Base-by-base conservation (phyloP, 2,329 filamentous ascomycete species). In the Calonectria naviculata region DNA sequence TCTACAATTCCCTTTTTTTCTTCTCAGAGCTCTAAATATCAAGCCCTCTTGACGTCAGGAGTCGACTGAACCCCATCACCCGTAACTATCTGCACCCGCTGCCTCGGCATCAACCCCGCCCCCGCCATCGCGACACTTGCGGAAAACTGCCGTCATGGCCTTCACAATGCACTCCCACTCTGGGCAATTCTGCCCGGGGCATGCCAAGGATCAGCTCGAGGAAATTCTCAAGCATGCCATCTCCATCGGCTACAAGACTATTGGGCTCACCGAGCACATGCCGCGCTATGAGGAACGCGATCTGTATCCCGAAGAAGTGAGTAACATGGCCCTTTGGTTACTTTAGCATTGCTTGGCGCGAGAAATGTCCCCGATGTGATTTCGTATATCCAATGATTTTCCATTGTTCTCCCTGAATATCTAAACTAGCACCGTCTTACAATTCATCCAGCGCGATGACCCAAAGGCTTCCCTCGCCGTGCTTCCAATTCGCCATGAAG, bases 111-210 rank as follows among this genome's bases (percentile, higher is more conserved):
- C 52, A 41, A 58, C 52, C 52, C 52, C 52, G 52, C 52, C 52
- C 52, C 52, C 52, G 34, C 52, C 34, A 58, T 36, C 34, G 19
- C 15, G 52, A 54, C 26, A 41, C 17, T 2, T 3, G 10, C 17
- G 42, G 31, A 62, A 29, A 34, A 21, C 15, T 6, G 4, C n/a
- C 38, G 29, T 44, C 64, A 98, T 98, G 97, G 95, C 96, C 2
- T 98, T 97, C 85, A 97, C 97, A 5, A 97, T 98, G 87, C 97
- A 99, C 84, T 97, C 95, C 80, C 97, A 99, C 85, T 98, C 97
- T 42, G 97, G 97, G 74, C 94, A 99, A 82, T 99, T 99, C 87
- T 99, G 97, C 86, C 92, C 92, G 12, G 91, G 93, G 77, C 97
- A 99, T 86, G 97, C 97, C 62, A 91, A 93, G 80, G 91, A 97